These are phyloP conservation scores for Rhynchospora tenuis DNA, from an alignment of 176 grass and related monocot species.

Conservation along the genomic window DNA sequence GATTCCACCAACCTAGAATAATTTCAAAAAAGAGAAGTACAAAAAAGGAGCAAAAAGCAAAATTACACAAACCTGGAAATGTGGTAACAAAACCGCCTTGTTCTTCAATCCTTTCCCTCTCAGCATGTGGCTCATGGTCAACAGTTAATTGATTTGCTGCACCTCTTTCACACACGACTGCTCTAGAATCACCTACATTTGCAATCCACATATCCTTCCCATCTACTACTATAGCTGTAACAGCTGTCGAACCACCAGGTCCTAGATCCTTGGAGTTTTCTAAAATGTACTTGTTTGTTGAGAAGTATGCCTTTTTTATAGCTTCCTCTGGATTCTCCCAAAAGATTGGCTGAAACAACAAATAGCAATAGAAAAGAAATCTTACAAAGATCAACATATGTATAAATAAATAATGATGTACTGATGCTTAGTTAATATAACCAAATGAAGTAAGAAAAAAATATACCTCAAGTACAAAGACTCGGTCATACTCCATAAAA, in stretches of 20 bases:
- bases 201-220: constrained; percentile 98
- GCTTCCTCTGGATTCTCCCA: constrained; percentile 55
- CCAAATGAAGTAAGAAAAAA: neutral
- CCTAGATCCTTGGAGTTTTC: constrained; percentile 81
- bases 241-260: constrained; percentile 91
- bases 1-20: neutral
- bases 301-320: constrained; percentile 75
- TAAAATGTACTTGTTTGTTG: constrained; percentile 89
- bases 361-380: constrained; percentile 10
- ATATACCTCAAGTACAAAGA: neutral
- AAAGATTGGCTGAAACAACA: constrained; percentile 57
- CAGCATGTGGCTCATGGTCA: constrained; percentile 86
- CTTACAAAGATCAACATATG: neutral
- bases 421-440: neutral
- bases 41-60: neutral
- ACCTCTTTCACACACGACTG: constrained; percentile 82
- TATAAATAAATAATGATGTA: neutral
- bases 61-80: constrained; percentile 76
- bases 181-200: constrained; percentile 91
- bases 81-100: constrained; percentile 92
- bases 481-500: neutral
- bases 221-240: constrained; percentile 93
- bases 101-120: constrained; percentile 82
- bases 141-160: constrained; percentile 88
- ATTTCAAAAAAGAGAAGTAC: neutral